Conservation (phyloP, 441 rosid genomes). For the Hura crepitans region DNA sequence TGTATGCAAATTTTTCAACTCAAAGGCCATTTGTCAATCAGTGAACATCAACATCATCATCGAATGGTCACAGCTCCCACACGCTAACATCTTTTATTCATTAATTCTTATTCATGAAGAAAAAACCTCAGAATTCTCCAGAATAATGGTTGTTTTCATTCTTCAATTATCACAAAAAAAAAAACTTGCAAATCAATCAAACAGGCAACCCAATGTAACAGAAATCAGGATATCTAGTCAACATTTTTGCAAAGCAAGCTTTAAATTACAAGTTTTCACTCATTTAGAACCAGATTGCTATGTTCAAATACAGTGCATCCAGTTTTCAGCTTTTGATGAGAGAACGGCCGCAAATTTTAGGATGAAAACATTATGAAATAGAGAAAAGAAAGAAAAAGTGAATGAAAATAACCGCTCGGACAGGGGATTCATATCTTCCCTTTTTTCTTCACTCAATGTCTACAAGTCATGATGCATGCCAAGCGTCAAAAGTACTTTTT, state of each 20-base stretch:
- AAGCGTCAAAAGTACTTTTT: not conserved
- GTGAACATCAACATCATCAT: too few species aligned
- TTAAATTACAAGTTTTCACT: slow-evolving; percentile 1
- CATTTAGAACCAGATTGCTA: not conserved
- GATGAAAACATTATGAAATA: too few species aligned
- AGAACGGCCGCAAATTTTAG: not conserved
- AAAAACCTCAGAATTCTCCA: too few species aligned
- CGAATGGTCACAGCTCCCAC: not conserved
- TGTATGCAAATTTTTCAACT: slow-evolving; percentile 1
- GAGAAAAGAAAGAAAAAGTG: not conserved
- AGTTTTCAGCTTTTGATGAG: too few species aligned
- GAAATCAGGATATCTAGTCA: not conserved
- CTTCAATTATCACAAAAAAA: too few species aligned
- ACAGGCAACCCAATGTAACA: not conserved
- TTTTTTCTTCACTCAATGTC: not conserved
- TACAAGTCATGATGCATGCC: not conserved
- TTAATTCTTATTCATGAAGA: too few species aligned
- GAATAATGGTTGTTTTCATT: too few species aligned
- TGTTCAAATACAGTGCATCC: not conserved
- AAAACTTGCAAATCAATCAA: not conserved
- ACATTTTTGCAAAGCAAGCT: not conserved
- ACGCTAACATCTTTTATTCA: too few species aligned
- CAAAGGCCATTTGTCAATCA: too few species aligned
- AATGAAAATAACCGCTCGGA: not conserved
- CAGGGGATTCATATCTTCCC: not conserved